phyloP scores from a whole-genome alignment of 495 filamentous ascomycete species.

The Thermothielavioides terrestris region DNA sequence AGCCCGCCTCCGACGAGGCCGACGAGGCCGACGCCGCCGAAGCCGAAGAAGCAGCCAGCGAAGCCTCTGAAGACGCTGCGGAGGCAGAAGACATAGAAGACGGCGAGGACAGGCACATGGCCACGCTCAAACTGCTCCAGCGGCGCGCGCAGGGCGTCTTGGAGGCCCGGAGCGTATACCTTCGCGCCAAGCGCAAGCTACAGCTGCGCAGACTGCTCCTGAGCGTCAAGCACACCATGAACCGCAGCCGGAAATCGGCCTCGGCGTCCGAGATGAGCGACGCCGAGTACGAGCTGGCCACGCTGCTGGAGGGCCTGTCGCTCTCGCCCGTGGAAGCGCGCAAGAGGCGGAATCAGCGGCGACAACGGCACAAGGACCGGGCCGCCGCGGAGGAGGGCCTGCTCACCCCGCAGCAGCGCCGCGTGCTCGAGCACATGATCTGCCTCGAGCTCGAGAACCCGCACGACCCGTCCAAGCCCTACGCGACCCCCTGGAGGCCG shows the following conservation, averaged over 20 bases:
- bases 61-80: slow-evolving; percentile 18
- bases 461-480: slow-evolving; percentile 68
- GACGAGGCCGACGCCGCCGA: slow-evolving; percentile 24
- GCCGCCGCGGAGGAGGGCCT: neutral
- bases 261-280: neutral
- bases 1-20: slow-evolving; percentile 18
- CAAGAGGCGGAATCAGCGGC: slow-evolving; percentile 13
- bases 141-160: slow-evolving; percentile 23
- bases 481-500: slow-evolving; percentile 86
- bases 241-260: slow-evolving; percentile 13
- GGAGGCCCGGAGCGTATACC: neutral
- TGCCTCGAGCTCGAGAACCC: slow-evolving; percentile 53
- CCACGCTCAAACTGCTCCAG: slow-evolving; percentile 16
- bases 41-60: slow-evolving; percentile 16
- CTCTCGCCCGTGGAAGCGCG: neutral
- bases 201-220: slow-evolving; percentile 26
- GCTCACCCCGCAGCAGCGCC: slow-evolving; percentile 3
- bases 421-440: slow-evolving; percentile 19
- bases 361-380: slow-evolving; percentile 35
- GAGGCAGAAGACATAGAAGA: slow-evolving; percentile 21
- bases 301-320: slow-evolving; percentile 16
- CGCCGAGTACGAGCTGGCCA: slow-evolving; percentile 21
- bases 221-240: slow-evolving; percentile 21
- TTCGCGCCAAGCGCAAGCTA: slow-evolving; percentile 29
- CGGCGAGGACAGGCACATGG: slow-evolving; percentile 19